These are phyloP conservation scores for Rosa multiflora DNA, from an alignment of 306 rosid species.

Conservation along the genomic window DNA sequence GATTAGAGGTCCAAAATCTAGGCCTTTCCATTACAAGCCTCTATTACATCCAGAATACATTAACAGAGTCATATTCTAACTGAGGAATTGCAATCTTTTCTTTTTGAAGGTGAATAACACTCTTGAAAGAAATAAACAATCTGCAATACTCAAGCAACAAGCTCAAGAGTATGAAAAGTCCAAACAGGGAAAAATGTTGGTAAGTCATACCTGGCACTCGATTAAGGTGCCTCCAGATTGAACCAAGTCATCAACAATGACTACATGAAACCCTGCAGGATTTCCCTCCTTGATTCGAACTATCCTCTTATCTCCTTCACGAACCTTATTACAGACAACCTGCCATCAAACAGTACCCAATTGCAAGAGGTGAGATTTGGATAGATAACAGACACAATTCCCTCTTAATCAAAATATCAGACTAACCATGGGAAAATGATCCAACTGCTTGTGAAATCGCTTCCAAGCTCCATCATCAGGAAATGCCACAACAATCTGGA, in stretches of 20 bases:
- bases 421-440: slow-evolving; percentile 68
- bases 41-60: background rate
- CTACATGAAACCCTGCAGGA: slow-evolving; percentile 83
- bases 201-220: slow-evolving; percentile 74
- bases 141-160: background rate
- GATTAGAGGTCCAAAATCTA: background rate
- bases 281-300: slow-evolving; percentile 93
- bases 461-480: slow-evolving; percentile 99
- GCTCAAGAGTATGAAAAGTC: slow-evolving; percentile 6
- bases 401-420: slow-evolving; percentile 9
- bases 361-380: background rate
- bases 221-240: slow-evolving; percentile 97
- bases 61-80: background rate
- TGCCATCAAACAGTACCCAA: slow-evolving; percentile 31
- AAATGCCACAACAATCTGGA: slow-evolving; percentile 92
- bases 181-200: background rate
- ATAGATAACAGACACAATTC: background rate
- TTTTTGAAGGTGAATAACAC: background rate
- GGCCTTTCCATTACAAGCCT: background rate
- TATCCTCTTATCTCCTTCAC: slow-evolving; percentile 91
- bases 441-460: slow-evolving; percentile 91
- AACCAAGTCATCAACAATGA: slow-evolving; percentile 95
- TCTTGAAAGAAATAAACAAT: background rate
- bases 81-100: background rate
- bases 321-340: slow-evolving; percentile 93